phyloP scores from a whole-genome alignment of 75 land plant species.

The Ceratopteris richardii region DNA sequence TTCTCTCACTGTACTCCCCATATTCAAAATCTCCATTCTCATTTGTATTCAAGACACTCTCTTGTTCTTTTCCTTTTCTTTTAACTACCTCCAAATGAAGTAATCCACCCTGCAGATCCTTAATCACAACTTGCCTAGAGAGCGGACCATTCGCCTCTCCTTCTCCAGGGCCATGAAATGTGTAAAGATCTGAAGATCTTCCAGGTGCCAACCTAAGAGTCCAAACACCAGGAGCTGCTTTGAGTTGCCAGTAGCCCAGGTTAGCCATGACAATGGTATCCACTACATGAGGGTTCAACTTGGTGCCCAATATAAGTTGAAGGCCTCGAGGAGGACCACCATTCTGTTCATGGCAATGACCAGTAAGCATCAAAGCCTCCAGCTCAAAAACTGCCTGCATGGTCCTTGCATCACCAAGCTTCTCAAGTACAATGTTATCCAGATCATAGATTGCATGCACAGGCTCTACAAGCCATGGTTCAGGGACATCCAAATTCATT shows the following conservation, averaged over 20 bases:
- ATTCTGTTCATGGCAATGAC: constrained; percentile 83
- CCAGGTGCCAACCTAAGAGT: constrained; percentile 85
- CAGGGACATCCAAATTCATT: constrained; percentile 99
- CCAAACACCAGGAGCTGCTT: constrained; percentile 94
- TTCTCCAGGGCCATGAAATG: constrained; percentile 40
- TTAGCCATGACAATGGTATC: constrained; percentile 99
- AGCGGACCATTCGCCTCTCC: constrained; percentile 28
- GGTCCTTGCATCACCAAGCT: constrained; percentile 69
- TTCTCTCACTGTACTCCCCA: constrained; percentile 12
- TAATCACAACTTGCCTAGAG: constrained; percentile 59
- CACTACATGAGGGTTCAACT: constrained; percentile 72
- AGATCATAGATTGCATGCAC: constrained; percentile 88
- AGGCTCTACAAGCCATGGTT: constrained; percentile 99
- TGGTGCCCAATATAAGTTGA: constrained; percentile 85
- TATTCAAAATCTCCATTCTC: constrained; percentile 28
- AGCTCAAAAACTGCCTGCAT: constrained; percentile 92
- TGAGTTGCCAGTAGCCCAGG: constrained; percentile 97
- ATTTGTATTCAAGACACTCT: constrained; percentile 43
- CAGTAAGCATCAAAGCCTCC: constrained; percentile 91
- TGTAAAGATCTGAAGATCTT: constrained; percentile 74
- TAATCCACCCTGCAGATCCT: constrained; percentile 66
- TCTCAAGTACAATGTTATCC: constrained; percentile 96
- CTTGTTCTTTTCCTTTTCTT: constrained; percentile 77
- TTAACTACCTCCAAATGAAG: constrained; percentile 77
- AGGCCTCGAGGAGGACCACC: constrained; percentile 93